Base-by-base conservation (phyloP, 768 basidiomycete species). In the Leccinellum luteum region DNA sequence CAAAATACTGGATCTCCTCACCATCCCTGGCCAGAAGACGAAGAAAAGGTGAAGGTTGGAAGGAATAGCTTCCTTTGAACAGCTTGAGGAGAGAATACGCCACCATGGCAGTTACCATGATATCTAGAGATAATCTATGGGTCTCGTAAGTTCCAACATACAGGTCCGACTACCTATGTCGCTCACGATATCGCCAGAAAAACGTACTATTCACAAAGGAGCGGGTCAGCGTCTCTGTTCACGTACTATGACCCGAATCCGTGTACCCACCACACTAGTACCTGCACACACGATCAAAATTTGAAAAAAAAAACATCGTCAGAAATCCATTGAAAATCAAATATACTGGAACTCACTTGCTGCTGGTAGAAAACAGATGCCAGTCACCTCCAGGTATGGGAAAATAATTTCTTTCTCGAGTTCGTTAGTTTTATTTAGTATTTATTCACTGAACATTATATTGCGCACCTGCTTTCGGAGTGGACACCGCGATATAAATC, bases 21-120 rank as follows among this genome's bases (percentile, higher is more conserved):
- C 61, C 61, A 30, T 62, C 61, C 48, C 21, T 28, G 15, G 50
- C 13, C 7, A 62, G 56, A 21, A 45, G 1, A 21, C 4, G 15
- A 13, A 60, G 23, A 4, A 64, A 35, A 3, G 25, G 10, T 14
- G 61, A 59, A 4, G 30, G 23, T 1, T 44, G 50, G 2, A 58
- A 52, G 32, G 1, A 1, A 2, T 15, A 45, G 7, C 31, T 31
- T 15, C 25, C 35, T 32, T 6, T 41, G 30, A 45, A 60, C 21
- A 55, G 50, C 35, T 34, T 34, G 53, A 31, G 21, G 7, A 60
- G 34, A 27, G 51, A 60, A 32, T 54, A 55, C 2, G 35, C 34
- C 12, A 60, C 51, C 34, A 55, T 25, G 23, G 27, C 15, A 13
- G 60, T 60, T 27, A 48, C 3, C 21, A 3, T 7, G 7, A 48